Percentiles rank a stretch among this genome's conserved stretches.
Conservation (phyloP, 805 yeast species). For the Lachancea dasiensis region DNA sequence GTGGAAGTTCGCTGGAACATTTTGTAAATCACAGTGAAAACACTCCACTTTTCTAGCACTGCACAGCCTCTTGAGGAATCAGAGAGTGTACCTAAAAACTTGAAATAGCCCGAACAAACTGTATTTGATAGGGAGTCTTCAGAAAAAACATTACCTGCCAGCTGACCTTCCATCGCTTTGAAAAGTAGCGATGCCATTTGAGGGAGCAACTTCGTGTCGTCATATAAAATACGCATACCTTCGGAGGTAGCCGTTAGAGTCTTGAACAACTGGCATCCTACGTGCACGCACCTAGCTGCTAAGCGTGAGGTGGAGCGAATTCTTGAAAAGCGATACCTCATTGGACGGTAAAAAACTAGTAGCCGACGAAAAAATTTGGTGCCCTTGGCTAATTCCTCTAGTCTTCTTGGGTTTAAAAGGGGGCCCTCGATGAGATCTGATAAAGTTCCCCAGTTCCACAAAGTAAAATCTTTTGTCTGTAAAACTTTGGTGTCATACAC, state of each 20-base stretch:
- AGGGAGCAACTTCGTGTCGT: slow-evolving; percentile 67
- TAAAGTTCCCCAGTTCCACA: slow-evolving; percentile 85
- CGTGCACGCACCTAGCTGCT: slow-evolving; percentile 53
- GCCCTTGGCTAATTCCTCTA: slow-evolving; percentile 70
- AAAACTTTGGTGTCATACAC: slow-evolving; percentile 65
- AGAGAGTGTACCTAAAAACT: slow-evolving; percentile 61
- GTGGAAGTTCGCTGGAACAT: slow-evolving; percentile 49
- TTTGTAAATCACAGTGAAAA: slow-evolving; percentile 74
- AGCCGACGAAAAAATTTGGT: slow-evolving; percentile 84
- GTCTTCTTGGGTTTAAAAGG: slow-evolving; percentile 56
- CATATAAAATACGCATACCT: slow-evolving; percentile 61
- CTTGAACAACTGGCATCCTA: slow-evolving; percentile 71
- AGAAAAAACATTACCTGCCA: slow-evolving; percentile 65
- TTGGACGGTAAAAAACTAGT: slow-evolving; percentile 84
- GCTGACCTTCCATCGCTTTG: slow-evolving; percentile 32
- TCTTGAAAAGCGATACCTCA: slow-evolving; percentile 71
- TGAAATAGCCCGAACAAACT: slow-evolving; percentile 68
- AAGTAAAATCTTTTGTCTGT: slow-evolving; percentile 67
- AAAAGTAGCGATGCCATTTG: slow-evolving; percentile 84
- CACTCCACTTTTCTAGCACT: slow-evolving; percentile 74
- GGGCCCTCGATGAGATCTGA: slow-evolving; percentile 79
- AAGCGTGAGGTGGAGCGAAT: slow-evolving; percentile 42
- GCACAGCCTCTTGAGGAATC: slow-evolving; percentile 54
- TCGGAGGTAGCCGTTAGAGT: slow-evolving; percentile 54
- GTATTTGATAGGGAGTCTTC: slow-evolving; percentile 54